phyloP scores from a whole-genome alignment of 768 basidiomycete genomes.

The Tulasnella sp. region DNA sequence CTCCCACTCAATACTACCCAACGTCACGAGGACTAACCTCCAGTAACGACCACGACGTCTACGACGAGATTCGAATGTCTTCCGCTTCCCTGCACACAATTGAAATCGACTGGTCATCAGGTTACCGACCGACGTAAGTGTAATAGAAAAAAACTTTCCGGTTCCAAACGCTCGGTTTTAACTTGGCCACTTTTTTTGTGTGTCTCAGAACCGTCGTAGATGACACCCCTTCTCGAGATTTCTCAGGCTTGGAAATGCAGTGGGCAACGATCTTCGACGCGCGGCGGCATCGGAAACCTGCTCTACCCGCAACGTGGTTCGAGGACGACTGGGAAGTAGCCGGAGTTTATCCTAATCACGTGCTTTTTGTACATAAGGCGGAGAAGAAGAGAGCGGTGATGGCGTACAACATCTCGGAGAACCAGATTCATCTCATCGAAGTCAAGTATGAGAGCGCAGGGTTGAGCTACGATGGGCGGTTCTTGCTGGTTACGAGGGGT shows the following conservation, averaged over 20 bases:
- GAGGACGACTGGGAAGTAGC: slow-evolving; percentile 8
- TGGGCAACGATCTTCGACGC: slow-evolving; percentile 11
- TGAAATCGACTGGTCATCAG: not conserved
- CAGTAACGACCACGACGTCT: not conserved
- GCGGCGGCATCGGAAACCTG: slow-evolving; percentile 9
- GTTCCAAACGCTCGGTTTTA: not conserved
- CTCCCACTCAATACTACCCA: not conserved
- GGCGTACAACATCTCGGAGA: not conserved
- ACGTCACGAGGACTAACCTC: not conserved
- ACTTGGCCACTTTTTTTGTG: not conserved
- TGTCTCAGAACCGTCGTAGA: not conserved
- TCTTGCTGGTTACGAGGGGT: not conserved
- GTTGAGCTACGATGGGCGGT: slow-evolving; percentile 8
- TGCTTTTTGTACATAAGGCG: not conserved
- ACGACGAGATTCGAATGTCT: not conserved
- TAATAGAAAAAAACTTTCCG: not conserved
- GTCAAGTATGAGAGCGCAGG: slow-evolving; percentile 4
- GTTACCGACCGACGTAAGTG: not conserved
- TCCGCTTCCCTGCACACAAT: not conserved
- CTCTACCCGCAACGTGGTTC: slow-evolving; percentile 9
- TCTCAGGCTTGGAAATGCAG: not conserved
- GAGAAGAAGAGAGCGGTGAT: not conserved
- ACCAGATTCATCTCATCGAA: not conserved
- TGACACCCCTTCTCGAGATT: not conserved
- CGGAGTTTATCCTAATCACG: not conserved